phyloP scores from a whole-genome alignment of 352 stramenopile genomes.

The Phytophthora melonis region DNA sequence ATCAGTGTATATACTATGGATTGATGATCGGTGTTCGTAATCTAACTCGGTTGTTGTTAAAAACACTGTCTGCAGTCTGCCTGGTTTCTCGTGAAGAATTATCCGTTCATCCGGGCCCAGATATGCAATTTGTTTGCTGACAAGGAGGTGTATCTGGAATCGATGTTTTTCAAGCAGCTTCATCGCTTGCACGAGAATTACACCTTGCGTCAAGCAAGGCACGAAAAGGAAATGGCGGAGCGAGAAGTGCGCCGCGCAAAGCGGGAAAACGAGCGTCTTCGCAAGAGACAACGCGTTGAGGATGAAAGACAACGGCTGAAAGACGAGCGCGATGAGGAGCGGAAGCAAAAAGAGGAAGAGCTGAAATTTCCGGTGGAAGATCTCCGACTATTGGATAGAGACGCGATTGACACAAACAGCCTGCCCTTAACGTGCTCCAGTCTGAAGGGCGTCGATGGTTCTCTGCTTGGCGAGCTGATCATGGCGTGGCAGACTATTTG shows the following conservation, averaged over 20 bases:
- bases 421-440: slow-evolving; percentile 50
- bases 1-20: slow-evolving; percentile 8
- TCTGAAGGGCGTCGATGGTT: slow-evolving; percentile 63
- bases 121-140: slow-evolving; percentile 81
- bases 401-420: slow-evolving; percentile 37
- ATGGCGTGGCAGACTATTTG: slow-evolving; percentile 84
- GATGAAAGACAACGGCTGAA: slow-evolving; percentile 56
- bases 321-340: slow-evolving; percentile 71
- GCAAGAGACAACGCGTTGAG: slow-evolving; percentile 56
- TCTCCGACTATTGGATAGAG: slow-evolving; percentile 59
- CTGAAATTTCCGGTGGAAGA: slow-evolving; percentile 81
- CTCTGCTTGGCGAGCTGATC: slow-evolving; percentile 77
- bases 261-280: slow-evolving; percentile 66
- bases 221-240: slow-evolving; percentile 66
- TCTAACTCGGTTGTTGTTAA: slow-evolving; percentile 36
- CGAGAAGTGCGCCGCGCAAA: slow-evolving; percentile 68
- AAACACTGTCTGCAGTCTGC: slow-evolving; percentile 53
- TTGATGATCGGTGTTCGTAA: slow-evolving; percentile 13
- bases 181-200: slow-evolving; percentile 78
- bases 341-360: slow-evolving; percentile 67
- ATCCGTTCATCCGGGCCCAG: slow-evolving; percentile 80
- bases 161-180: slow-evolving; percentile 89
- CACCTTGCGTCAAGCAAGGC: slow-evolving; percentile 60
- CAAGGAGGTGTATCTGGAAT: slow-evolving; percentile 81
- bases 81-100: slow-evolving; percentile 89